Evolutionary conservation across 192 early-diverging fungal genomes (phyloP).

Genomic region (Chytriomyces sp.): DNA sequence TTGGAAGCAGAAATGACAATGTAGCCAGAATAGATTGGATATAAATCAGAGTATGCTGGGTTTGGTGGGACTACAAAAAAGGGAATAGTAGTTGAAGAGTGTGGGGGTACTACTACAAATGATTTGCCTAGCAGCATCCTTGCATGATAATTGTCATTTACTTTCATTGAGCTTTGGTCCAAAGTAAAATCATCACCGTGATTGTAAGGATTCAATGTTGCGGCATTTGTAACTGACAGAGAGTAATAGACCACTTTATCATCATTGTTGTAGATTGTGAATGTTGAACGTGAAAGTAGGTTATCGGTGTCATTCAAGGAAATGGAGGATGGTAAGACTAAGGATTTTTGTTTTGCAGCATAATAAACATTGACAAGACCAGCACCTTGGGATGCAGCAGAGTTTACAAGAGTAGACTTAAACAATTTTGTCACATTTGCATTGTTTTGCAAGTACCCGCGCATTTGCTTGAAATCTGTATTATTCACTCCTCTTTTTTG

Average conservation of each 20-base stretch:
- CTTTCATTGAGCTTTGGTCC: no score
- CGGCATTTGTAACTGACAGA: conserved; percentile 23
- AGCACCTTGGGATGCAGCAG: conserved; percentile 68
- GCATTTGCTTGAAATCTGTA: conserved; percentile 15
- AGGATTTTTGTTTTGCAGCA: conserved; percentile 54
- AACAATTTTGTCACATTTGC: conserved; percentile 45
- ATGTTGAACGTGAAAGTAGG: neutral
- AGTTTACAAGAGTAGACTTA: conserved; percentile 46
- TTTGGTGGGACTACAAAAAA: no score
- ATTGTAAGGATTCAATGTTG: neutral
- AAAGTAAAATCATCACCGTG: conserved; percentile 29
- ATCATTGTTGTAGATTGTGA: conserved; percentile 37
- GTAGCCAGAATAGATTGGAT: no score
- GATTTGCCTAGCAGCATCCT: no score
- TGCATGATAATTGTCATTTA: no score
- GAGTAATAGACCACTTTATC: conserved; percentile 16
- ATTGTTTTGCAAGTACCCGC: conserved; percentile 54
- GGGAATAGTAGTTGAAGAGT: no score
- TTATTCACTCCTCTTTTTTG: conserved; percentile 53
- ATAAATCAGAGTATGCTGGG: no score
- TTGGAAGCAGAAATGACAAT: no score
- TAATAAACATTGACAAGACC: conserved; percentile 76
- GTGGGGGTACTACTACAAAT: no score
- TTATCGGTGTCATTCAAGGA: conserved; percentile 42
- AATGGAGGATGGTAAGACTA: conserved; percentile 51